phyloP scores from a whole-genome alignment of 2,329 filamentous ascomycete genomes.

The Cephalotrichum gorgonifer region DNA sequence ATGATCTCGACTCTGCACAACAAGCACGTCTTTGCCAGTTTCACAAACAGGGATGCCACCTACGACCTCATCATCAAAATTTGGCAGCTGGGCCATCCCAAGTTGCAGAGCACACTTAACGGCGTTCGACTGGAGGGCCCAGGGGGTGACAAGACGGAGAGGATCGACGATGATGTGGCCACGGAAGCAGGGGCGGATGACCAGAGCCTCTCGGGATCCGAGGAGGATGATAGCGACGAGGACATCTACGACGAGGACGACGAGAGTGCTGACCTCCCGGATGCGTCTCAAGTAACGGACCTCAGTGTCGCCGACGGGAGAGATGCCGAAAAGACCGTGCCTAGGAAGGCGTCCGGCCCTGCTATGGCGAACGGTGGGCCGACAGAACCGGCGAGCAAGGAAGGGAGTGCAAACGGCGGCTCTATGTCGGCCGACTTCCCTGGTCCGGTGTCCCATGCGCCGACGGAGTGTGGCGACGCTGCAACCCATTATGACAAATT shows the following conservation, averaged over 20 bases:
- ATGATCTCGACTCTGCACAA: constrained; percentile 94
- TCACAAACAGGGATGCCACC: constrained; percentile 87
- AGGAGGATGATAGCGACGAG: constrained; percentile 51
- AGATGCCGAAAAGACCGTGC: constrained; percentile 50
- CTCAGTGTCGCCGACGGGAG: constrained; percentile 31
- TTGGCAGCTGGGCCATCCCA: constrained; percentile 94
- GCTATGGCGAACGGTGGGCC: constrained; percentile 9
- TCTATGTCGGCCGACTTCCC: constrained; percentile 58
- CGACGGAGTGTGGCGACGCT: constrained; percentile 77
- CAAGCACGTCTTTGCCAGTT: constrained; percentile 90
- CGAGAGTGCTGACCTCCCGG: constrained; percentile 53
- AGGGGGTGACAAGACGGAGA: constrained; percentile 85
- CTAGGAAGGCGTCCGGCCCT: constrained; percentile 62
- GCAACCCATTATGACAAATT: constrained; percentile 74
- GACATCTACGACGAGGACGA: constrained; percentile 74
- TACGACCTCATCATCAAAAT: constrained; percentile 97
- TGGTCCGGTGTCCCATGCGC: constrained; percentile 68
- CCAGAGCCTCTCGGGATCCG: constrained; percentile 47
- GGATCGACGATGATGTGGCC: constrained; percentile 47
- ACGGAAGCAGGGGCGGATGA: constrained; percentile 22
- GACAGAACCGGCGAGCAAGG: constrained; percentile 6
- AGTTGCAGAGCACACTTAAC: constrained; percentile 81
- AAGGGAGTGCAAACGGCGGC: constrained; percentile 30
- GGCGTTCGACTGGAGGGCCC: constrained; percentile 73
- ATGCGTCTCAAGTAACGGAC: constrained; percentile 26